Conservation (phyloP, 2,329 filamentous ascomycete species). For the Ophiostoma montium region DNA sequence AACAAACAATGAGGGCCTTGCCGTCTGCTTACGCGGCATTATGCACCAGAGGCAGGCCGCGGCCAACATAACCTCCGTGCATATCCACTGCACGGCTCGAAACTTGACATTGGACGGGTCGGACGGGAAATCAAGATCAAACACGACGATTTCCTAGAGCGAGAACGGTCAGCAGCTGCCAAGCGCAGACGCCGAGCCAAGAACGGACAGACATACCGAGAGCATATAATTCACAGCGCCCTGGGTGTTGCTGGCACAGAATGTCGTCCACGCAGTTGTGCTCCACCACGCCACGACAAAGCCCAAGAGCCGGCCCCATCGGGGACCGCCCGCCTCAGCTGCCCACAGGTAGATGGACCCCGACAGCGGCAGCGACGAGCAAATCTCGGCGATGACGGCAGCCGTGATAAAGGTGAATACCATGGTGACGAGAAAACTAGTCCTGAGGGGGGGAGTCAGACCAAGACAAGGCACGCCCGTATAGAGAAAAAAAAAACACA, state of each 20-base stretch:
- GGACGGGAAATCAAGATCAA: slow-evolving; percentile 7
- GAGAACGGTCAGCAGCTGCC: not conserved
- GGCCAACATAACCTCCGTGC: slow-evolving; percentile 9
- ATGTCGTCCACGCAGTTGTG: slow-evolving; percentile 10
- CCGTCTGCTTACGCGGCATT: slow-evolving; percentile 3
- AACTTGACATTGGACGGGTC: slow-evolving; percentile 6
- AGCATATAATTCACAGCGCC: slow-evolving; percentile 8
- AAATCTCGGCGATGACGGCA: slow-evolving; percentile 10
- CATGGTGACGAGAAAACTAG: slow-evolving; percentile 7
- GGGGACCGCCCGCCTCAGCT: slow-evolving; percentile 39
- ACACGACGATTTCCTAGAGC: slow-evolving; percentile 5
- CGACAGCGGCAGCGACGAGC: slow-evolving; percentile 10
- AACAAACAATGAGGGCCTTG: too few relatives aligned
- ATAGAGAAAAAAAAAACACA: too few relatives aligned
- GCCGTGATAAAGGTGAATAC: slow-evolving; percentile 9
- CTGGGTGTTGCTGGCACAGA: slow-evolving; percentile 10
- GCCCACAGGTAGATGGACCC: slow-evolving; percentile 42
- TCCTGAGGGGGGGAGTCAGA: not conserved
- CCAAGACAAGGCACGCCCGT: not conserved
- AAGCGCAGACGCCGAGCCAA: not conserved
- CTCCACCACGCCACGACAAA: slow-evolving; percentile 18
- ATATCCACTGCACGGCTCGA: slow-evolving; percentile 10
- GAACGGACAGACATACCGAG: not conserved
- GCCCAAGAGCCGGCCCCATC: slow-evolving; percentile 36
- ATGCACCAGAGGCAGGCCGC: slow-evolving; percentile 7